phyloP scores from a whole-genome alignment of 305 asterid species.

The Fraxinus latifolia region DNA sequence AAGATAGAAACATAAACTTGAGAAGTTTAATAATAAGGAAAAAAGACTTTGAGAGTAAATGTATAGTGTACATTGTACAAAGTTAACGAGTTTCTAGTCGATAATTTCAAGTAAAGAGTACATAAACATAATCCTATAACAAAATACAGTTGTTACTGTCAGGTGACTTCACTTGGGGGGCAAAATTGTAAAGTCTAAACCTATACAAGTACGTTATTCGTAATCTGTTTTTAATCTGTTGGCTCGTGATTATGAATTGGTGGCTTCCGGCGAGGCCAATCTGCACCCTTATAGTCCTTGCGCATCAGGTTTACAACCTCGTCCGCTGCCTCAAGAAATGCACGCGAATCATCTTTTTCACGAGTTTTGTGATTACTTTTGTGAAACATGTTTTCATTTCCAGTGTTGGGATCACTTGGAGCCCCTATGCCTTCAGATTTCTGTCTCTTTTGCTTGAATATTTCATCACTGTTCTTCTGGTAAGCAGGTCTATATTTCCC shows the following conservation, averaged over 20 bases:
- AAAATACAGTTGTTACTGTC: background rate
- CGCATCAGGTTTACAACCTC: conserved; percentile 44
- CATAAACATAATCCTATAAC: background rate
- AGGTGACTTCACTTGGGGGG: conserved; percentile 36
- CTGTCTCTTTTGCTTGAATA: background rate
- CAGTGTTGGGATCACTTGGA: background rate
- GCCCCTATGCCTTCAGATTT: background rate
- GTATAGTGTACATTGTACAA: conserved; percentile 36
- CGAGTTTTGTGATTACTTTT: background rate
- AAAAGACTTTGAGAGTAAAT: background rate
- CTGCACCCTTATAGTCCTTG: conserved; percentile 44
- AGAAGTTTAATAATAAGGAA: background rate
- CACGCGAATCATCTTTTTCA: conserved; percentile 24
- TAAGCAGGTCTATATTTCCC: conserved; percentile 18
- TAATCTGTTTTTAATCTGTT: conserved; percentile 11
- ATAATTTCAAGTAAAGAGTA: background rate
- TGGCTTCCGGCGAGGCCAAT: conserved; percentile 36
- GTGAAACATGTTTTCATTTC: background rate
- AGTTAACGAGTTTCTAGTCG: conserved; percentile 27
- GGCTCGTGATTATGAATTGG: conserved; percentile 55
- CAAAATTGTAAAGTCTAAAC: conserved; percentile 49
- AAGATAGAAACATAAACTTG: background rate
- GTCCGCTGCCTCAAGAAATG: conserved; percentile 36
- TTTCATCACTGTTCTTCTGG: background rate
- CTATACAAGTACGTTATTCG: conserved; percentile 13